phyloP scores from a whole-genome alignment of 257 asterid genomes.

The Forsythia viridissima region DNA sequence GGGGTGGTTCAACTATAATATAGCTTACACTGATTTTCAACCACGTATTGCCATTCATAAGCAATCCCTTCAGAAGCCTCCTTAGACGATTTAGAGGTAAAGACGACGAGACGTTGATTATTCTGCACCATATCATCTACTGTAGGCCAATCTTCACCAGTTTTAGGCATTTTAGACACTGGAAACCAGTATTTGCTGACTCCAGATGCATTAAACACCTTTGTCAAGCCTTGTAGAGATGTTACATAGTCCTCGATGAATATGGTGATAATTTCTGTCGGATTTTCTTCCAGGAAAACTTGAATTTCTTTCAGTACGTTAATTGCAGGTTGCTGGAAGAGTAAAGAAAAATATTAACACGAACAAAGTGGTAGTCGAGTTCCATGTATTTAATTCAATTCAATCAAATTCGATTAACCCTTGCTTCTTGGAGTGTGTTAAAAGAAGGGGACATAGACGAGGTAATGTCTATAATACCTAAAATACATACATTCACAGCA shows the following conservation, averaged over 20 bases:
- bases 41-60: constrained; percentile 80
- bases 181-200: constrained; percentile 72
- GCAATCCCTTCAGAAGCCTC: constrained; percentile 78
- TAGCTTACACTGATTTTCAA: constrained; percentile 83
- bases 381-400: too few species aligned
- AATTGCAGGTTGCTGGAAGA: constrained; percentile 75
- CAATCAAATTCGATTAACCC: background rate
- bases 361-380: too few species aligned
- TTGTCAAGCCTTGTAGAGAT: constrained; percentile 63
- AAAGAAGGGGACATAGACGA: too few species aligned
- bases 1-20: background rate
- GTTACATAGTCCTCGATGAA: constrained; percentile 84
- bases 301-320: constrained; percentile 70
- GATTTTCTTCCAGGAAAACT: constrained; percentile 55
- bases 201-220: constrained; percentile 71
- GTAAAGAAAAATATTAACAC: too few species aligned
- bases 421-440: background rate
- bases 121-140: constrained; percentile 71
- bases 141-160: constrained; percentile 82
- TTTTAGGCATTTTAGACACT: constrained; percentile 66
- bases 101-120: constrained; percentile 71
- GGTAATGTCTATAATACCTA: too few species aligned
- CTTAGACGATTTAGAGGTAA: constrained; percentile 62
- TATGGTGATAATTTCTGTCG: constrained; percentile 67
- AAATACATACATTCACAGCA: too few species aligned